phyloP scores from a whole-genome alignment of 371 early-diverging fungal species.

The Funneliformis caledonium region DNA sequence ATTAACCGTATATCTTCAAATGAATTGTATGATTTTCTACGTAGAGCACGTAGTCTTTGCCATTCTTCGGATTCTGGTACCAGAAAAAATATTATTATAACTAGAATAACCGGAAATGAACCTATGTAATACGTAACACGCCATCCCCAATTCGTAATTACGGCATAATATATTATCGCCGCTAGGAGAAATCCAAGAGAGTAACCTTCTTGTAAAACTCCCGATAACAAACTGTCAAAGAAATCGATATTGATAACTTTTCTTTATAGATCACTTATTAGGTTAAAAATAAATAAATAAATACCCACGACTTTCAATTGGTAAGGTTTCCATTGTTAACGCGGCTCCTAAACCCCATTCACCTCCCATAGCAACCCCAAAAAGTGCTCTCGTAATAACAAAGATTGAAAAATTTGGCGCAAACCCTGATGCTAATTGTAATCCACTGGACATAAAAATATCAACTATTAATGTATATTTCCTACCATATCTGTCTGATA shows the following conservation, averaged over 20 bases:
- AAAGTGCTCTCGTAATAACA: conserved; percentile 60
- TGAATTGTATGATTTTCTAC: neutral
- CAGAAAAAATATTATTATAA: conserved; percentile 61
- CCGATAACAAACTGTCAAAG: conserved; percentile 57
- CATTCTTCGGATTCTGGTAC: conserved; percentile 70
- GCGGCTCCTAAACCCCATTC: conserved; percentile 79
- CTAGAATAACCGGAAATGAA: conserved; percentile 62
- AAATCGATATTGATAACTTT: neutral
- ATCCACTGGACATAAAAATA: conserved; percentile 63
- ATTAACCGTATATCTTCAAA: neutral
- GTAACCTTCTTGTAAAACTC: conserved; percentile 76
- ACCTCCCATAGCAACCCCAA: conserved; percentile 79
- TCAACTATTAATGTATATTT: conserved; percentile 72
- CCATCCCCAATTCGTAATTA: conserved; percentile 63
- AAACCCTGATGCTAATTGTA: conserved; percentile 73
- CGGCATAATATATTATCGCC: conserved; percentile 60
- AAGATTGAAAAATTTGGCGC: conserved; percentile 58
- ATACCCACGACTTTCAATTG: conserved; percentile 66
- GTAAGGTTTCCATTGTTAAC: conserved; percentile 72
- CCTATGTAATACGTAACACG: conserved; percentile 74
- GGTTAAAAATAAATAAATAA: neutral
- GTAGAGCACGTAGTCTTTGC: conserved; percentile 49
- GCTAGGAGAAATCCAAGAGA: conserved; percentile 72
- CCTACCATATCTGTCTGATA: conserved; percentile 72
- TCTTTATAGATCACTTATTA: neutral